phyloP scores from a whole-genome alignment of 2,329 filamentous ascomycete genomes.

The Fusarium proliferatum region DNA sequence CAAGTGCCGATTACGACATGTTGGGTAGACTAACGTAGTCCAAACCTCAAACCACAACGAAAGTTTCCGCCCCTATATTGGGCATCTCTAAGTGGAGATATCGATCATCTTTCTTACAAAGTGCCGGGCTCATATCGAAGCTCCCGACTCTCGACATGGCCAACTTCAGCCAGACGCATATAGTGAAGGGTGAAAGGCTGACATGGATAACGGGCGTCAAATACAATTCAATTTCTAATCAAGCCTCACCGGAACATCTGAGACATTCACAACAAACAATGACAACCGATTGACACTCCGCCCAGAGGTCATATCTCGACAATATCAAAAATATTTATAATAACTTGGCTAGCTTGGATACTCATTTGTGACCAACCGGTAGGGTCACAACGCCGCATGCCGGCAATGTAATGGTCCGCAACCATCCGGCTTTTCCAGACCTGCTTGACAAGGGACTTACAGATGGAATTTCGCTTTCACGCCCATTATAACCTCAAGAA shows the following conservation, averaged over 20 bases:
- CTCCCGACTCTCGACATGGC: background rate
- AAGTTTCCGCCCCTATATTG: background rate
- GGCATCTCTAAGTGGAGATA: background rate
- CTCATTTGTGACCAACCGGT: slow-evolving; percentile 12
- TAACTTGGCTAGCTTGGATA: background rate
- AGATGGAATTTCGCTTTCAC: slow-evolving; percentile 6
- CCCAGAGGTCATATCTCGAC: background rate
- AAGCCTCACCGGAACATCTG: slow-evolving; percentile 29
- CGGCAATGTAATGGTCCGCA: slow-evolving; percentile 3
- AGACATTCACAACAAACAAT: slow-evolving; percentile 17
- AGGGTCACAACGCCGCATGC: slow-evolving; percentile 13
- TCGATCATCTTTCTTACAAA: background rate
- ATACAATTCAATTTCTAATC: slow-evolving; percentile 17
- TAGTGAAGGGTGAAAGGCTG: background rate
- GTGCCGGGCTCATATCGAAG: background rate
- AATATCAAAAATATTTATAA: background rate
- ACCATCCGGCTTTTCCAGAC: background rate
- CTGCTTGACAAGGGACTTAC: slow-evolving; percentile 6
- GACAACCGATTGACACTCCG: background rate
- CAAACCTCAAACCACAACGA: background rate
- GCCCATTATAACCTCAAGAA: slow-evolving; percentile 5
- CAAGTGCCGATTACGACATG: background rate
- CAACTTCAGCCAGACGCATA: background rate
- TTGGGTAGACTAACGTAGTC: background rate
- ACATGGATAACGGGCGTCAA: slow-evolving; percentile 3